Conservation (phyloP, 2,329 filamentous ascomycete genomes). For the Fusarium virguliforme region DNA sequence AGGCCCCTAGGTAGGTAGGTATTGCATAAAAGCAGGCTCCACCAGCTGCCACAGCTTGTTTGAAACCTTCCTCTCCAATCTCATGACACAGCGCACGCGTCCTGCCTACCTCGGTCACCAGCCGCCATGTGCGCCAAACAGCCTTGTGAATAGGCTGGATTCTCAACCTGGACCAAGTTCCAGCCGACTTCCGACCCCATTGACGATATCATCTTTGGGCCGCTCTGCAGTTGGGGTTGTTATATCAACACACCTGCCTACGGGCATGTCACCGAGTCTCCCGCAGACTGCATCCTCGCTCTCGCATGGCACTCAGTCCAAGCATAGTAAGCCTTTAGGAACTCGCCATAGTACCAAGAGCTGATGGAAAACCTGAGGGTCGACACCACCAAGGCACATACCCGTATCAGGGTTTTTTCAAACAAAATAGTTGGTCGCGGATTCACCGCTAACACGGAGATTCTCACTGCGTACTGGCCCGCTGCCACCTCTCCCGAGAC, state of each 20-base stretch:
- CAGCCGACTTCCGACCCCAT: background rate
- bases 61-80: background rate
- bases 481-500: background rate
- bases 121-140: conserved; percentile 1
- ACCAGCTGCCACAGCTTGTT: background rate
- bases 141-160: background rate
- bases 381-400: background rate
- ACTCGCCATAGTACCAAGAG: background rate
- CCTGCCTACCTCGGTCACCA: background rate
- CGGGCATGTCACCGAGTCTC: background rate
- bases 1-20: too few species aligned
- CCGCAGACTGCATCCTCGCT: background rate
- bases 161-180: conserved; percentile 1
- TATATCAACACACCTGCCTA: background rate
- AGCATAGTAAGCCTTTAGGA: background rate
- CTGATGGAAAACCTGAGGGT: background rate
- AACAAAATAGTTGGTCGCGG: background rate
- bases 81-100: background rate
- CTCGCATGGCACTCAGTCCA: background rate
- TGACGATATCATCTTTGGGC: background rate
- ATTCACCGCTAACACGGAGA: background rate
- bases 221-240: background rate
- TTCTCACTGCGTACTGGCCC: background rate
- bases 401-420: background rate
- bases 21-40: background rate